Base-by-base conservation (phyloP, 108 stramenopile species). In the Mediolabrus comicus region DNA sequence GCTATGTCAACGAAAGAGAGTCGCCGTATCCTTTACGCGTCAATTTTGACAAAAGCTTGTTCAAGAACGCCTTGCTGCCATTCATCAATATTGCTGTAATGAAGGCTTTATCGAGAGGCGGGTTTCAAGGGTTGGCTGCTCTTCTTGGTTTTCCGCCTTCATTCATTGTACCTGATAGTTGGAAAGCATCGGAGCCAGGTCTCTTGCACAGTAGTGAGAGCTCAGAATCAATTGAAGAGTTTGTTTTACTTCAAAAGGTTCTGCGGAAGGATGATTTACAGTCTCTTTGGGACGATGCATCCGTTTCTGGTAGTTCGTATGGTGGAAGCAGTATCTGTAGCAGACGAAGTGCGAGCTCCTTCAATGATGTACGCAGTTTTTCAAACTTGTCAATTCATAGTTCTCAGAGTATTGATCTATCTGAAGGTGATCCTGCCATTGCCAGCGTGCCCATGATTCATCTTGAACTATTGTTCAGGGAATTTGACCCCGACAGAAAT, bases 51-150 rank as follows among this genome's bases (percentile, higher is more conserved):
- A 25, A 71, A 53, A 67, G 33, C 17, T 62, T 81, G 9, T 59
- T 78, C 16, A 59, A 71, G 34, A 67, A 69, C 28, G 59, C 83
- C 43, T 29, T 76, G 14, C 62, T 89, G 46, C 88, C 84, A 9
- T 86, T 89, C 69, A 89, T 89, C 82, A 80, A 84, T 67, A 61
- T 73, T 34, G 69, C 65, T 36, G 62, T 61, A n/a, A 67, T 86
- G 71, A 76, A 81, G 53, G 66, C 60, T 9, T 36, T 71, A 17
- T 75, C 71, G 28, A 53, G 46, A n/a, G 54, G 52, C 9, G 46
- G 58, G 3, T 76, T 81, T 19, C 19, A 29, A 9, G 75, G 75
- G n/a, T 25, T 81, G 57, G 57, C 71, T 7, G 29, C 28, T 28
- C 52, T 81, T 0, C 63, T 81, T 24, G 75, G 80, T 7, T 43